A percentile compares a stretch with the other conserved stretches of the same genome.
phyloP scores from a whole-genome alignment of 2,329 filamentous ascomycete genomes.

The Alternaria sp. region DNA sequence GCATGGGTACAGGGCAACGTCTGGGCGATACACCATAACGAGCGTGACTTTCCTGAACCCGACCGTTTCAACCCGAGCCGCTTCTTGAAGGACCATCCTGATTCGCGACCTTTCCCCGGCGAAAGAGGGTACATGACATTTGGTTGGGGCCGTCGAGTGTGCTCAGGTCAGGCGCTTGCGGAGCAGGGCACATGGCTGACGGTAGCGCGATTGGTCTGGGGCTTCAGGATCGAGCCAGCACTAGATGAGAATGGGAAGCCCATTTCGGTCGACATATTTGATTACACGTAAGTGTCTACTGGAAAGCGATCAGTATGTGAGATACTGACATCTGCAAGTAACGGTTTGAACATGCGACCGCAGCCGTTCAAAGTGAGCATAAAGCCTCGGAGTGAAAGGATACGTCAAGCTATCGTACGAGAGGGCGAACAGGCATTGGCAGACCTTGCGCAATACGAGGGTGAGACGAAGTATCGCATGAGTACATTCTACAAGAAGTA shows the following conservation, averaged over 20 bases:
- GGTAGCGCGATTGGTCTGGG: slow-evolving; percentile 64
- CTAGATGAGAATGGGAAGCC: slow-evolving; percentile 52
- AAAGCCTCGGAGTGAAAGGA: slow-evolving; percentile 56
- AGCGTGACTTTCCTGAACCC: slow-evolving; percentile 46
- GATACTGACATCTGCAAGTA: slow-evolving; percentile 43
- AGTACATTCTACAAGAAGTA: slow-evolving; percentile 38
- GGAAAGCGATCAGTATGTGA: neutral
- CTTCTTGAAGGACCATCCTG: slow-evolving; percentile 37
- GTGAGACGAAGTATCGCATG: slow-evolving; percentile 65
- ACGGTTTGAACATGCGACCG: slow-evolving; percentile 66
- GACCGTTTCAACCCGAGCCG: slow-evolving; percentile 45
- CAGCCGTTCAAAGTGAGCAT: slow-evolving; percentile 63
- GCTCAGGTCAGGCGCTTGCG: slow-evolving; percentile 64
- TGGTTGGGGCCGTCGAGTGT: slow-evolving; percentile 63
- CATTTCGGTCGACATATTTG: slow-evolving; percentile 63
- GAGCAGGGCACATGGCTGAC: slow-evolving; percentile 67
- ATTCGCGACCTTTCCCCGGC: slow-evolving; percentile 39
- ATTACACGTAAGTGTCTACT: slow-evolving; percentile 55
- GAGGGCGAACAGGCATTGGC: slow-evolving; percentile 61
- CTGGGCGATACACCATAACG: slow-evolving; percentile 52
- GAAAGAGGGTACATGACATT: slow-evolving; percentile 63
- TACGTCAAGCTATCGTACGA: slow-evolving; percentile 58
- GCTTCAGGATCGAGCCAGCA: slow-evolving; percentile 58
- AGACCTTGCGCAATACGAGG: slow-evolving; percentile 60
- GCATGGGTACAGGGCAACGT: slow-evolving; percentile 50